These are phyloP conservation scores for Verruconis gallopava DNA, from an alignment of 2,329 filamentous ascomycete genomes.

Conservation along the genomic window DNA sequence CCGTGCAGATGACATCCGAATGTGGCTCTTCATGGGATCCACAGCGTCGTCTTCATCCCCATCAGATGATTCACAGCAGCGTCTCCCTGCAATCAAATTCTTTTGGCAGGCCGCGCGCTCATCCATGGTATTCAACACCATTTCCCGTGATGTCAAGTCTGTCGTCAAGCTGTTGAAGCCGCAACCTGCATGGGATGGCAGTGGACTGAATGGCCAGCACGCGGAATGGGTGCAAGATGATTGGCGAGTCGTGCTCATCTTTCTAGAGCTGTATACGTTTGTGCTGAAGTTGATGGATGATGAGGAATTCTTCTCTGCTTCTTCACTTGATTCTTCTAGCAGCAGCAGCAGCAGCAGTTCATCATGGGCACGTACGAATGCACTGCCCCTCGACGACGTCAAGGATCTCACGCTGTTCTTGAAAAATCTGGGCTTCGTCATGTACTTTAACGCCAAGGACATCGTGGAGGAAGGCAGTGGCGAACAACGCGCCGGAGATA, in stretches of 20 bases:
- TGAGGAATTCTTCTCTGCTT: constrained; percentile 72
- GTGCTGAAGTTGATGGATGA: constrained; percentile 88
- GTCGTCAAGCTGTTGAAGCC: constrained; percentile 45
- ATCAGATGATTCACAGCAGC: constrained; percentile 16
- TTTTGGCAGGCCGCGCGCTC: constrained; percentile 61
- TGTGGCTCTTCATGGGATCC: constrained; percentile 79
- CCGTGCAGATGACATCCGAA: constrained; percentile 75
- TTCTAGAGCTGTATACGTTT: constrained; percentile 89
- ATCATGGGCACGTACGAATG: constrained; percentile 47
- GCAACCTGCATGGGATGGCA: constrained; percentile 12
- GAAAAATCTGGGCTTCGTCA: constrained; percentile 78
- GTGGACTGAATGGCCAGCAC: constrained; percentile 1
- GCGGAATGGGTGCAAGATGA: constrained; percentile 38
- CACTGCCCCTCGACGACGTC: constrained; percentile 58
- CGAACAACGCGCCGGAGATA: not conserved
- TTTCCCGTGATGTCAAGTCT: constrained; percentile 43
- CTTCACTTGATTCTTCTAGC: not conserved
- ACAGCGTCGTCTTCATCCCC: constrained; percentile 26
- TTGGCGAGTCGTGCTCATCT: constrained; percentile 81
- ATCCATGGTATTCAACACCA: constrained; percentile 44
- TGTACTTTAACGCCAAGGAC: constrained; percentile 73
- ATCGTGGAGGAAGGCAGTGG: constrained; percentile 31
- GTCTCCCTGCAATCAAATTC: constrained; percentile 60
- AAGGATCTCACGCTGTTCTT: constrained; percentile 67
- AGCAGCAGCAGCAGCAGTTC: constrained; percentile 21